Conservation (phyloP, 2,329 filamentous ascomycete genomes). For the Colletotrichum limetticola region DNA sequence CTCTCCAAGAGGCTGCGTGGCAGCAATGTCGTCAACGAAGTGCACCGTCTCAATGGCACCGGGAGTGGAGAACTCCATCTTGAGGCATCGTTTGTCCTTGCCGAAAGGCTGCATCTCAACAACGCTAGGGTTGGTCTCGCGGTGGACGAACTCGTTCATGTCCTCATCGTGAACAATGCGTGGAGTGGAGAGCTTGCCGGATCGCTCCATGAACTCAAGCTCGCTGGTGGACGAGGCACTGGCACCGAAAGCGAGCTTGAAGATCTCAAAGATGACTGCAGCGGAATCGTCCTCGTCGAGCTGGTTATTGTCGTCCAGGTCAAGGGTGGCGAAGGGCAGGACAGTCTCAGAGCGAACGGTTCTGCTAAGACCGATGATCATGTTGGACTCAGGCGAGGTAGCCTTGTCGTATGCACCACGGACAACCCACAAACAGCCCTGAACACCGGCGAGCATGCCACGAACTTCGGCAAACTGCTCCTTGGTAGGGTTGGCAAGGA, state of each 20-base stretch:
- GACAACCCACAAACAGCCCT: constrained; percentile 53
- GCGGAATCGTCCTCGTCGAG: constrained; percentile 43
- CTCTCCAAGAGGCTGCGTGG: constrained; percentile 41
- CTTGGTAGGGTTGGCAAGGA: constrained; percentile 52
- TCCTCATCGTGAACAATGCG: constrained; percentile 51
- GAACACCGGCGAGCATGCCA: constrained; percentile 46
- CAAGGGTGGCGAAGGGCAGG: constrained; percentile 56
- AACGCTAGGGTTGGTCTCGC: constrained; percentile 50
- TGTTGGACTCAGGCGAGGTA: constrained; percentile 51
- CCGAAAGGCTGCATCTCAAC: constrained; percentile 54
- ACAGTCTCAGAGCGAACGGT: constrained; percentile 58
- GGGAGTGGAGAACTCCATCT: constrained; percentile 50
- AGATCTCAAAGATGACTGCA: constrained; percentile 48
- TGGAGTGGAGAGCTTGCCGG: constrained; percentile 50
- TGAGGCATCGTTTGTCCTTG: constrained; percentile 45
- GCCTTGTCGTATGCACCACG: constrained; percentile 50
- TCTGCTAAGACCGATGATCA: constrained; percentile 57
- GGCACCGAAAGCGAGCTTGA: constrained; percentile 48
- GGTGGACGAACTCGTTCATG: constrained; percentile 55
- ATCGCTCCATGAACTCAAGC: constrained; percentile 55
- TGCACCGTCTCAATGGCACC: constrained; percentile 53
- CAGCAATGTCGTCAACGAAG: constrained; percentile 49
- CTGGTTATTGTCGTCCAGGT: constrained; percentile 52
- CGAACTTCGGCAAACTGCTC: constrained; percentile 51
- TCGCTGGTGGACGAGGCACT: constrained; percentile 46